phyloP scores from a whole-genome alignment of 2,329 filamentous ascomycete genomes.

The Hymenoscyphus repandus region DNA sequence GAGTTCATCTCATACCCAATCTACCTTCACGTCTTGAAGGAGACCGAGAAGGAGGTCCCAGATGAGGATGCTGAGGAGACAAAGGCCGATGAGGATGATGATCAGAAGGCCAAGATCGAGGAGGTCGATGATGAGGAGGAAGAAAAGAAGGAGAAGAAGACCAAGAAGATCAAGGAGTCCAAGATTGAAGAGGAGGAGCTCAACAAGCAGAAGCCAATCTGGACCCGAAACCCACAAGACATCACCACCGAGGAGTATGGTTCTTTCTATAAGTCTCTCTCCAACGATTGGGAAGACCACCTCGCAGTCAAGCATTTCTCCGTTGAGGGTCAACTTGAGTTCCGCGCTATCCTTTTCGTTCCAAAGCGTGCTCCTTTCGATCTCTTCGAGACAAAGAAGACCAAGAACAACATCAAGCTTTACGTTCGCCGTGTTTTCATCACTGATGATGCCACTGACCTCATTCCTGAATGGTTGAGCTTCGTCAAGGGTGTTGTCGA shows the following conservation, averaged over 20 bases:
- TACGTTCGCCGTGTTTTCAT: conserved; percentile 99
- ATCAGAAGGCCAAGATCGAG: conserved; percentile 96
- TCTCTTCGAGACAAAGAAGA: conserved; percentile 99
- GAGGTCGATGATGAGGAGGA: conserved; percentile 86
- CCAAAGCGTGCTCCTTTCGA: conserved; percentile 99
- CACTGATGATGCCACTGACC: conserved; percentile 97
- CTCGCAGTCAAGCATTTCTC: conserved; percentile 99
- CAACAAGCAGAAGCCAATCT: conserved; percentile 99
- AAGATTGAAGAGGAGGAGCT: conserved; percentile 99
- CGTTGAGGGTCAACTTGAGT: conserved; percentile 99
- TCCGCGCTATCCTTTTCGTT: conserved; percentile 98
- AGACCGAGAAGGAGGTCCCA: conserved; percentile 97
- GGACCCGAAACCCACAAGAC: conserved; percentile 95
- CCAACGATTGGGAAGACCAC: conserved; percentile 99
- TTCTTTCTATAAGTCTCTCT: conserved; percentile 99
- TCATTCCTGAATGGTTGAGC: conserved; percentile 98
- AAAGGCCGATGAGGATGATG: conserved; percentile 69
- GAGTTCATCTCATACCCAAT: conserved; percentile 99
- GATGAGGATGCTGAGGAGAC: conserved; percentile 82
- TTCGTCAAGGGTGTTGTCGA: conserved; percentile 99
- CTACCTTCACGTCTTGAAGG: conserved; percentile 99
- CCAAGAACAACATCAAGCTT: conserved; percentile 99
- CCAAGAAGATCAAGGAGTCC: conserved; percentile 99
- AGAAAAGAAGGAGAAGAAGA: conserved; percentile 91
- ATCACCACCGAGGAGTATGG: conserved; percentile 96